Evolutionary conservation across 2,329 filamentous ascomycete genomes (phyloP).

Genomic region (Pseudogymnoascus sp.): DNA sequence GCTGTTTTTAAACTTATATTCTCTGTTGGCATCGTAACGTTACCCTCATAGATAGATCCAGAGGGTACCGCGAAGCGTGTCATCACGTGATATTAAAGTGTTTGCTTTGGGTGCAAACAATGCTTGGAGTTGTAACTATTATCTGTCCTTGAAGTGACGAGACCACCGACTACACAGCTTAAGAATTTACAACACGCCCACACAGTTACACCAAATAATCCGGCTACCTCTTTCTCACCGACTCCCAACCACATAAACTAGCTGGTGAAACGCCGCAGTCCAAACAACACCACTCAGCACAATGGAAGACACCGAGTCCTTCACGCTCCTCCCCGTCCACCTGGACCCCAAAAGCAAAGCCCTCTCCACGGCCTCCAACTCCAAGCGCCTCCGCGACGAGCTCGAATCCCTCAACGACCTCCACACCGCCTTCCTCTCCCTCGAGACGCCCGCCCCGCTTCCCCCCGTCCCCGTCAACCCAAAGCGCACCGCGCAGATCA

Average conservation of each 20-base stretch:
- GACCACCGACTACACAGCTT: not conserved
- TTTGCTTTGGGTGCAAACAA: constrained; percentile 2
- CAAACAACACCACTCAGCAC: constrained; percentile 14
- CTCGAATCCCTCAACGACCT: constrained; percentile 70
- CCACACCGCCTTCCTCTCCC: constrained; percentile 63
- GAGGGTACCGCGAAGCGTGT: not conserved
- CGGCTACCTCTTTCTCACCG: not conserved
- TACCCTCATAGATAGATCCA: not conserved
- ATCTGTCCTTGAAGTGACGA: constrained; percentile 3
- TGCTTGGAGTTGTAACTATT: not conserved
- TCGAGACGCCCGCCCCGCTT: constrained; percentile 62
- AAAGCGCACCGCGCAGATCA: constrained; percentile 79
- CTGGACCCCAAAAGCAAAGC: constrained; percentile 78
- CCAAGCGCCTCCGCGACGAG: constrained; percentile 50
- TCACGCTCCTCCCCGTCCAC: constrained; percentile 71
- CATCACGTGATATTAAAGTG: not conserved
- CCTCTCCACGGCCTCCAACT: constrained; percentile 43
- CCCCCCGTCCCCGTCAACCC: constrained; percentile 87
- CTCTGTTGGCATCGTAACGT: not conserved
- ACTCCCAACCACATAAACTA: not conserved
- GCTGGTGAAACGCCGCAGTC: not conserved
- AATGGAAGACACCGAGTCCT: constrained; percentile 60
- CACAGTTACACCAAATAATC: not conserved
- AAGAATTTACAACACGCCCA: not conserved
- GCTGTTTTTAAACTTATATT: not conserved